Evolutionary conservation across 306 rosid genomes (phyloP), one percentile per base, ranked within the genome.

Genomic region (Cucurbita maxima): DNA sequence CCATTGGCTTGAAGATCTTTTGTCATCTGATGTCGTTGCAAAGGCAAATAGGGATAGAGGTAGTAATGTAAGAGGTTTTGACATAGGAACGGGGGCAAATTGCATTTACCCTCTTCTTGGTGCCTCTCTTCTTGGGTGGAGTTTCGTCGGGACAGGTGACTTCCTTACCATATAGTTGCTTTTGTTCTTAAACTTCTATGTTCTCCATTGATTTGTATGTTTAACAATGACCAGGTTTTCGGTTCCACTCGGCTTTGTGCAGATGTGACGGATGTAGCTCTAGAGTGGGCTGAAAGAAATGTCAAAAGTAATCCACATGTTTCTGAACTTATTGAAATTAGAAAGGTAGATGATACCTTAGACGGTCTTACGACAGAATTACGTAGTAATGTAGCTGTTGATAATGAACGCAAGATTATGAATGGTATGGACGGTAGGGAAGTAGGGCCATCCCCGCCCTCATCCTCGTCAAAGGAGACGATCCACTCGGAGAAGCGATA

Each of bases 21-120:
- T 93, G 30, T 82, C 78, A 3, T 88, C 94, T 19, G 80, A 93
- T 62, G 75, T 90, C 74, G 78, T 93, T 77, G 82, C 82, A 1
- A 81, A 81, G 68, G 48, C n/a, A 25, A 52, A 73, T 20, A 44
- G 79, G 11, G 58, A 18, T 69, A 64, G 70, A 54, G 84, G 69
- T 25, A 81, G 57, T 30, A 30, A 30, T 76, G 89, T 88, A 25
- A 87, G 80, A 79, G 98, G 98, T 30, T 90, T 93, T 80, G 98
- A 93, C 78, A 93, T 93, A 37, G 98, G 98, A 77, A 93, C 92
- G 62, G 97, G 98, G 13, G 92, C 97, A 16, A 93, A 86, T 60
- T 93, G 98, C 84, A 90, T 93, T 41, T 93, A 90, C 77, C 98
- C 98, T 0, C 97, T 93, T 86, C 94, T 93, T 73, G 98, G 90